Base-by-base conservation (phyloP, 2,329 filamentous ascomycete species). In the Ophiostoma fasciatum region DNA sequence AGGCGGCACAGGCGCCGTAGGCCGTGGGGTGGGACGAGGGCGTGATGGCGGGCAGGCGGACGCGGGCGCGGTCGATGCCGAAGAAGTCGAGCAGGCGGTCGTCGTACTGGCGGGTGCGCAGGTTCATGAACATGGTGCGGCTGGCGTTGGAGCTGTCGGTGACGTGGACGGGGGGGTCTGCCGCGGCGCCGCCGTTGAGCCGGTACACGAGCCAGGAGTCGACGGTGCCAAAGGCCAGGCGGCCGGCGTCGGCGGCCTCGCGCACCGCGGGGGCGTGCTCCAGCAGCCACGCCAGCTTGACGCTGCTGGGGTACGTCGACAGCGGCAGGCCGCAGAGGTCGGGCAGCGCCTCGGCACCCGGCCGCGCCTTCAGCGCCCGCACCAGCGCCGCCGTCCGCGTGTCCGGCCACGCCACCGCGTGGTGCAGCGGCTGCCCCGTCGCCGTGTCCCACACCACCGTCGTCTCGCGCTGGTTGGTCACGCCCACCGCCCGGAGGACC, bases 81-180 rank as follows among this genome's bases (percentile, higher is more conserved):
- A 93, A 93, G 61, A 92, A 93, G 18, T 73, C 60, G 19, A 93
- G 62, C 19, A 93, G 67, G 28, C 66, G 66, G 38, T 84, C 74
- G 52, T 88, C 82, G 57, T 93, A 94, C 48, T 85, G 57, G 40
- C 84, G 66, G 10, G 77, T 87, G 48, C 75, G 68, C 36, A 94
- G 66, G 58, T 93, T 84, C 78, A 93, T 87, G 57, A 94, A 90
- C 84, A 93, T 92, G 42, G 85, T 94, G 50, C 85, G 68, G 36
- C 81, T 88, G 15, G 85, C 85, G 54, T 94, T 94, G 42, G 82
- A 84, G 32, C 78, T 74, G 55, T 94, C 85, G 0, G 85, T 90
- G 39, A 93, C 82, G 51, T 82, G 77, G 29, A 85, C 58, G 33
- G 74, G 58, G 33, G 73, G 69, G 13, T 49, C 50, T 28, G 28